Conservation (phyloP, 2,329 filamentous ascomycete genomes). For the Neonectria faginata region DNA sequence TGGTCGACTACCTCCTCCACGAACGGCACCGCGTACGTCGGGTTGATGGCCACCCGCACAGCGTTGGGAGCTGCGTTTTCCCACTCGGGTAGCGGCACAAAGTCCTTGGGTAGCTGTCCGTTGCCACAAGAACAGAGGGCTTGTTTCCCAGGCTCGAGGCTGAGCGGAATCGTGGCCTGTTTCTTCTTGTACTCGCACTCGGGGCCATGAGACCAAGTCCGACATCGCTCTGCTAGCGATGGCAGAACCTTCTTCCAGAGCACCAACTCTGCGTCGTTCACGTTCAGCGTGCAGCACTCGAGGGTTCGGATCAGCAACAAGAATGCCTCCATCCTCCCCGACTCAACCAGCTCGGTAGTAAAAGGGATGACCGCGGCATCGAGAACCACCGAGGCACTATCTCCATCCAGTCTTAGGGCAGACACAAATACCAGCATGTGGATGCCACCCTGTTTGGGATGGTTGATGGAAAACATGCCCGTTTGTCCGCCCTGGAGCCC, state of each 20-base stretch:
- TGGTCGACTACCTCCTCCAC: constrained; percentile 56
- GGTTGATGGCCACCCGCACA: constrained; percentile 70
- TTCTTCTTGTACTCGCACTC: constrained; percentile 57
- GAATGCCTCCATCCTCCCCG: constrained; percentile 52
- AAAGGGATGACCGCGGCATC: constrained; percentile 62
- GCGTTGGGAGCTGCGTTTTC: constrained; percentile 56
- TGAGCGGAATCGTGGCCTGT: constrained; percentile 54
- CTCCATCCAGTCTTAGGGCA: constrained; percentile 58
- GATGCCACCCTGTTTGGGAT: constrained; percentile 52
- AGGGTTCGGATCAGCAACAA: constrained; percentile 52
- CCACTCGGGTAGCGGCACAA: constrained; percentile 57
- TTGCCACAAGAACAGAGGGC: constrained; percentile 61
- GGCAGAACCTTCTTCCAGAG: constrained; percentile 62
- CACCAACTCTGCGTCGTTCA: constrained; percentile 68
- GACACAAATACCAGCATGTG: constrained; percentile 58
- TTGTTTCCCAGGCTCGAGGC: constrained; percentile 49
- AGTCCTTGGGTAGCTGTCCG: constrained; percentile 56
- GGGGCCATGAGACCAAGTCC: constrained; percentile 58
- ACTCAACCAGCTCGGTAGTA: constrained; percentile 51
- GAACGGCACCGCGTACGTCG: constrained; percentile 59
- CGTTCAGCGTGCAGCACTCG: constrained; percentile 54
- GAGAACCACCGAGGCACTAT: constrained; percentile 56
- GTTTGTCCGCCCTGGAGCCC: constrained; percentile 60
- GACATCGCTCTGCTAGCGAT: constrained; percentile 59
- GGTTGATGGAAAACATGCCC: constrained; percentile 57